Percentiles rank a stretch among this genome's conserved stretches.
phyloP scores from a whole-genome alignment of 2,329 filamentous ascomycete species.

The Xylaria sp. region DNA sequence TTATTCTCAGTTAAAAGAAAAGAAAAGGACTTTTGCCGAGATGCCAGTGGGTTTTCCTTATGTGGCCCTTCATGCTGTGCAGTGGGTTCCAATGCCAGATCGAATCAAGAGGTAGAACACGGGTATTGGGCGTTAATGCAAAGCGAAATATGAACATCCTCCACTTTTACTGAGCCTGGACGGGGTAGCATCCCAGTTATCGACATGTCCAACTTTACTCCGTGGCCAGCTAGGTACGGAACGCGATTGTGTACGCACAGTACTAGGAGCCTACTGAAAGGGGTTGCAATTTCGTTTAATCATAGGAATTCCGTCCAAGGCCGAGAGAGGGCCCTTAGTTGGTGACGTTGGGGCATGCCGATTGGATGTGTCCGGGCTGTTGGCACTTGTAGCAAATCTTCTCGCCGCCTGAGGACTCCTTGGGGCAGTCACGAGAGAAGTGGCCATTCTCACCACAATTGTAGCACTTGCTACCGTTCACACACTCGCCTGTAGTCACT shows the following conservation, averaged over 20 bases:
- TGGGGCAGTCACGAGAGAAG: conserved; percentile 94
- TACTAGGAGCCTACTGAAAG: conserved; percentile 18
- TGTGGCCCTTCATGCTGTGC: conserved; percentile 31
- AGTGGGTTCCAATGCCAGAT: conserved; percentile 34
- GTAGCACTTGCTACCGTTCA: conserved; percentile 99
- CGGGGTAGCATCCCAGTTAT: conserved; percentile 20
- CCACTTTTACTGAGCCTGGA: conserved; percentile 19
- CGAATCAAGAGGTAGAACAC: conserved; percentile 27
- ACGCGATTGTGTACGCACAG: conserved; percentile 7
- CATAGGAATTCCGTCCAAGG: conserved; percentile 30
- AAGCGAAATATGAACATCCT: conserved; percentile 31
- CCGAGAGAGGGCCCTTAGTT: conserved; percentile 59
- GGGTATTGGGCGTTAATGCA: conserved; percentile 34
- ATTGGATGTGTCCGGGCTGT: conserved; percentile 88
- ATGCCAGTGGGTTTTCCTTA: conserved; percentile 24
- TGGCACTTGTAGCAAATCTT: conserved; percentile 99
- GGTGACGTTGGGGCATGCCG: conserved; percentile 77
- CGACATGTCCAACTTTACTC: conserved; percentile 20
- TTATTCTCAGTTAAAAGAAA: conserved; percentile 25
- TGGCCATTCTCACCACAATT: conserved; percentile 96
- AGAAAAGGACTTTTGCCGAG: conserved; percentile 21
- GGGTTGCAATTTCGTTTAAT: conserved; percentile 25
- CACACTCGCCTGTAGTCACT: conserved; percentile 76
- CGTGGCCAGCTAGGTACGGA: conserved; percentile 8
- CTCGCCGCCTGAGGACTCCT: conserved; percentile 86